Evolutionary conservation across 2,329 filamentous ascomycete genomes (phyloP).

Genomic region (Cercospora brassicicola): DNA sequence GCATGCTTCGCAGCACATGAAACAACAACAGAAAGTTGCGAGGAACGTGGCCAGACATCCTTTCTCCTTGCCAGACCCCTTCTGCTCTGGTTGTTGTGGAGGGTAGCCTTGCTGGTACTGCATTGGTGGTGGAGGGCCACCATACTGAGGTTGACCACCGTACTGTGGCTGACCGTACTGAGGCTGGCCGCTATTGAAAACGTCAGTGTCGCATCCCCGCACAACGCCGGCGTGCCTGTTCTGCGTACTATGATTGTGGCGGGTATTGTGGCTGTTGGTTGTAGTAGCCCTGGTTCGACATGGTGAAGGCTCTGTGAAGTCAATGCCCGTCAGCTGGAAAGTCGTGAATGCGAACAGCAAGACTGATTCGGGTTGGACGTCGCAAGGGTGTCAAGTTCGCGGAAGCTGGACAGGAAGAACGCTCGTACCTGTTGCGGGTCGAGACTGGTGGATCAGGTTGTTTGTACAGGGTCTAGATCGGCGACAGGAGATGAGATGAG

Average conservation of each 20-base stretch:
- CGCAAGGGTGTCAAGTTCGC: not conserved
- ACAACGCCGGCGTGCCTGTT: not conserved
- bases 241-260: slow-evolving; percentile 10
- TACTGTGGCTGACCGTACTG: slow-evolving; percentile 38
- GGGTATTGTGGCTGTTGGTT: slow-evolving; percentile 42
- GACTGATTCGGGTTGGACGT: not conserved
- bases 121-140: slow-evolving; percentile 42
- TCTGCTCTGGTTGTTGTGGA: slow-evolving; percentile 42
- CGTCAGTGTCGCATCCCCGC: not conserved
- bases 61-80: slow-evolving; percentile 48
- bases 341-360: not conserved
- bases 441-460: not conserved
- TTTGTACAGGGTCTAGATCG: not conserved
- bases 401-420: not conserved
- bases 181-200: slow-evolving; percentile 13
- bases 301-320: slow-evolving; percentile 27
- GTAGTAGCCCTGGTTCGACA: slow-evolving; percentile 48
- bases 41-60: slow-evolving; percentile 57
- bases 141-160: slow-evolving; percentile 32
- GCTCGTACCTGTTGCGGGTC: not conserved
- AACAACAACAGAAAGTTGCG: slow-evolving; percentile 62
- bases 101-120: slow-evolving; percentile 44
- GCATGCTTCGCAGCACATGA: slow-evolving; percentile 63
- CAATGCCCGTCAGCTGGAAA: not conserved
- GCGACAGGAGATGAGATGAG: not conserved